Conservation (phyloP, 1,284 basidiomycete genomes). For the Fomitopsis palustris region DNA sequence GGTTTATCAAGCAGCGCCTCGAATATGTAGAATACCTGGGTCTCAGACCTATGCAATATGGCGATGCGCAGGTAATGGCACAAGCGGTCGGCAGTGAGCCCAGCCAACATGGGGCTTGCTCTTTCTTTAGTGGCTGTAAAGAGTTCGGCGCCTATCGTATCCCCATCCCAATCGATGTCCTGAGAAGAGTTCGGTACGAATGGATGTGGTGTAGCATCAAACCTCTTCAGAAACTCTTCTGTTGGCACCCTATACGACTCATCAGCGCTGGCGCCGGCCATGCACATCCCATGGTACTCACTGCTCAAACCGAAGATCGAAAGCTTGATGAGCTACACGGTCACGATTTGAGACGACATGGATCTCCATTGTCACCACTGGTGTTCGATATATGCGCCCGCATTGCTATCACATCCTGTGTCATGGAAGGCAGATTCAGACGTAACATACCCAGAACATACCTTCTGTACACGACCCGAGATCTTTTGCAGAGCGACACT, state of each 20-base stretch:
- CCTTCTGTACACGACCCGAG: conserved; percentile 47
- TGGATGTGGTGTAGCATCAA: conserved; percentile 40
- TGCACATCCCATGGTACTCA: conserved; percentile 29
- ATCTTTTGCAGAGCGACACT: conserved; percentile 65
- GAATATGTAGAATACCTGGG: conserved; percentile 52
- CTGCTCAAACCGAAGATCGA: conserved; percentile 66
- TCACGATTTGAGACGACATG: conserved; percentile 69
- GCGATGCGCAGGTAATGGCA: conserved; percentile 24
- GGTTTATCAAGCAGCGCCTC: conserved; percentile 30
- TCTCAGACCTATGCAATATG: conserved; percentile 46
- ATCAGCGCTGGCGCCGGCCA: neutral
- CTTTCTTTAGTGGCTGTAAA: conserved; percentile 9
- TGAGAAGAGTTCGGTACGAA: conserved; percentile 36
- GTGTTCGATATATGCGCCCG: conserved; percentile 48
- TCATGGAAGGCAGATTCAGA: neutral
- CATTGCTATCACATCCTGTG: conserved; percentile 42
- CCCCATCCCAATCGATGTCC: conserved; percentile 41
- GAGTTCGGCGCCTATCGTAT: conserved; percentile 5
- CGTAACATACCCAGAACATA: conserved; percentile 21
- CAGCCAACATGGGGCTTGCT: conserved; percentile 12
- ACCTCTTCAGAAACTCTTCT: conserved; percentile 48
- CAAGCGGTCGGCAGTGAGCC: conserved; percentile 4
- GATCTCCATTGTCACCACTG: conserved; percentile 52
- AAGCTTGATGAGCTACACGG: conserved; percentile 57
- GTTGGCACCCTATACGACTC: conserved; percentile 45